These are phyloP conservation scores for Neurospora discreta DNA, from an alignment of 495 filamentous ascomycete species.

Conservation along the genomic window DNA sequence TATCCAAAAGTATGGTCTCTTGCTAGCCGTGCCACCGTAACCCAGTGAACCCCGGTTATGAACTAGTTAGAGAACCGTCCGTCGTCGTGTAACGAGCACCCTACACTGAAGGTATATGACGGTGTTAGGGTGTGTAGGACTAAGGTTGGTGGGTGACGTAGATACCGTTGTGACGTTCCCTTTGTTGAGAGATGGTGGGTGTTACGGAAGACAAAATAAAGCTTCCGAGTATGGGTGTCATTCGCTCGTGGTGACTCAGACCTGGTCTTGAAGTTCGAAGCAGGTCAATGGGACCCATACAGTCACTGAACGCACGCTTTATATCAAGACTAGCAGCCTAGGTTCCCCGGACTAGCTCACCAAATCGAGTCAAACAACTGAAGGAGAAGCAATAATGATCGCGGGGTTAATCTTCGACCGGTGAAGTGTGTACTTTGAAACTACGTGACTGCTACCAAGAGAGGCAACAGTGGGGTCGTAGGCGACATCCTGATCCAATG, in stretches of 20 bases:
- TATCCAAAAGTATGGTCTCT: not conserved
- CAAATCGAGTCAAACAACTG: not conserved
- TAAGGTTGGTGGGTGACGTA: not conserved
- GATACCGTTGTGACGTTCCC: not conserved
- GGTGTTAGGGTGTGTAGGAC: not conserved
- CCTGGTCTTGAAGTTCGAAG: not conserved
- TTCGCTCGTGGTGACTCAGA: not conserved
- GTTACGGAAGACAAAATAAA: not conserved
- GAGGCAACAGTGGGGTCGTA: not conserved
- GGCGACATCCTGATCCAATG: not conserved
- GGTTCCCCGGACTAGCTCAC: not conserved
- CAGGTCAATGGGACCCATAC: too few relatives aligned
- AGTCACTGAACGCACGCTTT: too few relatives aligned
- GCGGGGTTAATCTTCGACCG: not conserved
- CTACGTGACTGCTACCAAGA: not conserved
- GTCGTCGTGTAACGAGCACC: not conserved
- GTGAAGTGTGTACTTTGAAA: not conserved
- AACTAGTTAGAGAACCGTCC: not conserved
- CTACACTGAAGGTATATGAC: not conserved
- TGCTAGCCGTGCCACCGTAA: not conserved
- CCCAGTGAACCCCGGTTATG: not conserved
- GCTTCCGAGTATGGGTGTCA: not conserved
- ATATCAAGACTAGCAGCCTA: not conserved
- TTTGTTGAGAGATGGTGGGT: not conserved
- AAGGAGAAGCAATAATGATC: not conserved